Conservation (phyloP, 768 basidiomycete species). For the Naganishia randhawae region DNA sequence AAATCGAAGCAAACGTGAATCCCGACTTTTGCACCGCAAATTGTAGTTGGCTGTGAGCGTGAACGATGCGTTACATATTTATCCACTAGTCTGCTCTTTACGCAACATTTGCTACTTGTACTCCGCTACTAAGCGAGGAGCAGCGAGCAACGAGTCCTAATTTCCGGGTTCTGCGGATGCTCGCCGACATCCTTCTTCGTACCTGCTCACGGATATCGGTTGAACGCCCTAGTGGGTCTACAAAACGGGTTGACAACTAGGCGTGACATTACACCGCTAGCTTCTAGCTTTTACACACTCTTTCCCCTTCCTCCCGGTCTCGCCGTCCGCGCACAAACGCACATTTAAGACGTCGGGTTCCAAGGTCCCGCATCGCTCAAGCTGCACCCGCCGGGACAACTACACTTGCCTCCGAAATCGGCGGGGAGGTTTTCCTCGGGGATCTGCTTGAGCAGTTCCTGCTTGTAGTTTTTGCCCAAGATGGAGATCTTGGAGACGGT, state of each 20-base stretch:
- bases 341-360: conserved; percentile 54
- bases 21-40: no score
- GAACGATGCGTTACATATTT: no score
- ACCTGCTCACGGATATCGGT: background rate
- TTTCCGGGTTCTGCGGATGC: no score
- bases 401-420: conserved; percentile 78
- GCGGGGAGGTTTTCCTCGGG: conserved; percentile 74
- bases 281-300: background rate
- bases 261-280: background rate
- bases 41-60: no score
- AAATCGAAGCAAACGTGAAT: no score
- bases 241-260: background rate
- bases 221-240: background rate
- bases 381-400: conserved; percentile 74
- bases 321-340: background rate
- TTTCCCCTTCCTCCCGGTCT: background rate
- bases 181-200: background rate
- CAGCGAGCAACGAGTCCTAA: no score
- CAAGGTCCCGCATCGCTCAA: conserved; percentile 89
- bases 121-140: no score
- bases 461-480: conserved; percentile 69
- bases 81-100: no score
- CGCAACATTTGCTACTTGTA: no score
- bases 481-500: conserved; percentile 94
- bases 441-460: conserved; percentile 75